Percentiles rank a stretch among this genome's conserved stretches.
These are phyloP conservation scores for Mortierella sp. DNA, from an alignment of 371 early-diverging fungal species.

Conservation along the genomic window DNA sequence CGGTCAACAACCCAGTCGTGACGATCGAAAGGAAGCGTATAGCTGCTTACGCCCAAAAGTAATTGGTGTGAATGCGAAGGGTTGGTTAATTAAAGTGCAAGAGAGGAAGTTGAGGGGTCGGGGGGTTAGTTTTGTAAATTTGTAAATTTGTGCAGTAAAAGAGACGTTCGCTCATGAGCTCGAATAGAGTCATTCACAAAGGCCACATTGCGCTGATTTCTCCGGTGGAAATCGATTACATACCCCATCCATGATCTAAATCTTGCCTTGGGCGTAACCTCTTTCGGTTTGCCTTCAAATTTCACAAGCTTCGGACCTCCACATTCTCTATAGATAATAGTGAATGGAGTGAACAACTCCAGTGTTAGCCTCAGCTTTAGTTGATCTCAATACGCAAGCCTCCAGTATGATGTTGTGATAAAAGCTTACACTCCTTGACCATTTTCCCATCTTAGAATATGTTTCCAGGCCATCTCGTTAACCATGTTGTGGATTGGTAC, in stretches of 20 bases:
- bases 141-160: no score
- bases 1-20: slow-evolving; percentile 98
- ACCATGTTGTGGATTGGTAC: slow-evolving; percentile 91
- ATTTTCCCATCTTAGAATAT: slow-evolving; percentile 92
- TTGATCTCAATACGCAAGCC: no score
- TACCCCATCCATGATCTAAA: slow-evolving; percentile 78
- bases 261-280: slow-evolving; percentile 87
- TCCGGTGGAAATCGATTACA: slow-evolving; percentile 8
- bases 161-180: no score
- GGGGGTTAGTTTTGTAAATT: no score
- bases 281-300: slow-evolving; percentile 90
- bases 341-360: no score
- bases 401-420: no score
- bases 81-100: no score
- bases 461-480: slow-evolving; percentile 93
- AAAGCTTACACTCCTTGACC: slow-evolving; percentile 65
- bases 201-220: neutral
- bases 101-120: no score
- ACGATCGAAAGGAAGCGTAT: slow-evolving; percentile 90
- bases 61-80: neutral
- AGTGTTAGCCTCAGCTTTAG: no score
- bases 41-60: slow-evolving; percentile 39
- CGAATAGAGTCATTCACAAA: no score
- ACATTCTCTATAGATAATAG: slow-evolving; percentile 57
- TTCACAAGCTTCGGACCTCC: slow-evolving; percentile 79